Percentiles rank a stretch among this genome's conserved stretches.
Conservation (phyloP, 2,329 filamentous ascomycete species). For the Davidsoniella virescens region DNA sequence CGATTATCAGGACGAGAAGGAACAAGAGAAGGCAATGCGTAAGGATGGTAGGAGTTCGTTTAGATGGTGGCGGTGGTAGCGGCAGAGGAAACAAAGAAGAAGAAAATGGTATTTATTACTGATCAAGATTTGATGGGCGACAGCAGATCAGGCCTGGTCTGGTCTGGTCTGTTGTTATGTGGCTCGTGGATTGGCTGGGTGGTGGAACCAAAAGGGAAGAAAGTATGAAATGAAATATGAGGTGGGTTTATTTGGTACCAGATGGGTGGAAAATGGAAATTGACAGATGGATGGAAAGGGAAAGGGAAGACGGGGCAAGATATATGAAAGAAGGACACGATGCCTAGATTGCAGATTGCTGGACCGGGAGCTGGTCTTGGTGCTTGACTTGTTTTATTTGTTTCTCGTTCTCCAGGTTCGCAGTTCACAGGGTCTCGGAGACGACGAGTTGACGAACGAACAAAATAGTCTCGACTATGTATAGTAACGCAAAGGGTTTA, state of each 20-base stretch:
- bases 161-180: not conserved
- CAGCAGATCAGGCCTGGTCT: no score
- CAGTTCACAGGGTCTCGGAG: slow-evolving; percentile 11
- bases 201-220: slow-evolving; percentile 1
- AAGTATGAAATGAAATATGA: slow-evolving; percentile 1
- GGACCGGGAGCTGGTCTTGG: not conserved
- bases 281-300: not conserved
- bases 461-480: not conserved
- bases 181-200: not conserved
- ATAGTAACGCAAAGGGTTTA: not conserved
- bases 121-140: no score
- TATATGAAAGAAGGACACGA: slow-evolving; percentile 12
- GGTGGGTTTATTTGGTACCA: not conserved
- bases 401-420: slow-evolving; percentile 1
- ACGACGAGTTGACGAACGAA: not conserved
- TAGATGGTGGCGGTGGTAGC: no score
- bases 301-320: not conserved
- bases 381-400: not conserved
- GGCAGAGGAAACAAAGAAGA: no score
- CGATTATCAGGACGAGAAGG: not conserved
- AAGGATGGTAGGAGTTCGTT: no score
- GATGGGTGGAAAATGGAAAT: not conserved
- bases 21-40: not conserved
- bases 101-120: no score
- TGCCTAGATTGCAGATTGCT: slow-evolving; percentile 2